Conservation (phyloP, 768 basidiomycete species). For the Clitopilus passeckerianus region DNA sequence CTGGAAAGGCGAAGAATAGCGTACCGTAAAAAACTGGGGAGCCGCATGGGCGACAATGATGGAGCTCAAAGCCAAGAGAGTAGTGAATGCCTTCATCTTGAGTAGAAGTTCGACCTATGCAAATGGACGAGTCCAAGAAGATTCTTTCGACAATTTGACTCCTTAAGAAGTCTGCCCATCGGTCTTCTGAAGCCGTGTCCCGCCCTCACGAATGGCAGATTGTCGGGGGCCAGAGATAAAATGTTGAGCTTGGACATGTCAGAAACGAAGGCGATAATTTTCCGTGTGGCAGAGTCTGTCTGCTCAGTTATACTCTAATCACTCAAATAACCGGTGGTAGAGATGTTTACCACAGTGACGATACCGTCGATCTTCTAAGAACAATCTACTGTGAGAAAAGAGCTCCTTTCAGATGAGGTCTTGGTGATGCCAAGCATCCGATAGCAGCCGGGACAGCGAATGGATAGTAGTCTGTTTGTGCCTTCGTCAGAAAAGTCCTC, state of each 20-base stretch:
- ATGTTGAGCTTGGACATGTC: neutral
- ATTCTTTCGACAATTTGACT: neutral
- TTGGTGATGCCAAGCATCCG: neutral
- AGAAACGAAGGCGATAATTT: neutral
- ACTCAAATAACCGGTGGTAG: neutral
- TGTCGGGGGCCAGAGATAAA: neutral
- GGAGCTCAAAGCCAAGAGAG: neutral
- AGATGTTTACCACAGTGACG: neutral
- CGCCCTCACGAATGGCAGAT: neutral
- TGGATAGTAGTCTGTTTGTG: no score
- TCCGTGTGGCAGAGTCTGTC: neutral
- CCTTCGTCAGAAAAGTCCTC: no score
- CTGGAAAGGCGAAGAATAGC: neutral
- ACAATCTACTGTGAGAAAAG: neutral
- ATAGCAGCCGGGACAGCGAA: neutral
- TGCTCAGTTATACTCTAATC: neutral
- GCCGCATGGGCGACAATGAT: neutral
- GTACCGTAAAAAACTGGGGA: slow-evolving; percentile 3
- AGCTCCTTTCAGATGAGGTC: neutral
- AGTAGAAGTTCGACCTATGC: neutral
- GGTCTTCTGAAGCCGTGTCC: neutral
- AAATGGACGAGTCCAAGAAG: neutral
- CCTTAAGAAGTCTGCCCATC: neutral
- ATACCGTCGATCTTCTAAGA: neutral
- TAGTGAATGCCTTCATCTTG: neutral